These are phyloP conservation scores for Garcia nutans DNA, from an alignment of 345 rosid genomes.

Conservation along the genomic window DNA sequence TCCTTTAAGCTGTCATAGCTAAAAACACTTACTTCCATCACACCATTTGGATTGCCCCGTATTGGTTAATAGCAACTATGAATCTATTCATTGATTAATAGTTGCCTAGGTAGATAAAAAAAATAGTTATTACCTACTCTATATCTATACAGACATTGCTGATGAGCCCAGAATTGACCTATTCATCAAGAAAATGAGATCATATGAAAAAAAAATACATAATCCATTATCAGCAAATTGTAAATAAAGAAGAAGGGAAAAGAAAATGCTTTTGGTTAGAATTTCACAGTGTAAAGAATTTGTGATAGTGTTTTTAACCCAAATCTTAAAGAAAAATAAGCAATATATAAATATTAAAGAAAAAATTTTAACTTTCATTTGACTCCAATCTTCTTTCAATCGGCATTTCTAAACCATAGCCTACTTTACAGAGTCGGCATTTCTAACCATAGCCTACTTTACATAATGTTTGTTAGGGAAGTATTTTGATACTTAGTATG, in stretches of 20 bases:
- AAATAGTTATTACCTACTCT: conserved; percentile 62
- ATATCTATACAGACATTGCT: conserved; percentile 97
- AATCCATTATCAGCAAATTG: background rate
- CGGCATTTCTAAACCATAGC: background rate
- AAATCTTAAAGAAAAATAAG: background rate
- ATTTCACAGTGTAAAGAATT: background rate
- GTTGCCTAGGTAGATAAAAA: background rate
- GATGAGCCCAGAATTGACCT: conserved; percentile 98
- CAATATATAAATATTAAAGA: background rate
- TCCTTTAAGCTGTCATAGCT: too few relatives aligned
- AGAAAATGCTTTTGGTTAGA: background rate
- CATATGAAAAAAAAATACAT: background rate
- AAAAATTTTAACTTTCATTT: background rate
- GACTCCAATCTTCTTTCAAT: background rate
- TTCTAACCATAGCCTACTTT: background rate
- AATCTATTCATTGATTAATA: background rate
- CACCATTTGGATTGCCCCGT: too few relatives aligned
- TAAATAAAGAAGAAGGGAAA: background rate
- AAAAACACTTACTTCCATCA: too few relatives aligned
- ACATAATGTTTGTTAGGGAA: background rate
- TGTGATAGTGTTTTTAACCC: too few relatives aligned
- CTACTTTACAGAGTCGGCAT: background rate
- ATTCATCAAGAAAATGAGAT: conserved; percentile 17
- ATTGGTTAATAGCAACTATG: background rate
- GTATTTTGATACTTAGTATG: background rate